These are phyloP conservation scores for Alisma plantagoaquatica DNA, from an alignment of 106 monocot species.

Conservation along the genomic window DNA sequence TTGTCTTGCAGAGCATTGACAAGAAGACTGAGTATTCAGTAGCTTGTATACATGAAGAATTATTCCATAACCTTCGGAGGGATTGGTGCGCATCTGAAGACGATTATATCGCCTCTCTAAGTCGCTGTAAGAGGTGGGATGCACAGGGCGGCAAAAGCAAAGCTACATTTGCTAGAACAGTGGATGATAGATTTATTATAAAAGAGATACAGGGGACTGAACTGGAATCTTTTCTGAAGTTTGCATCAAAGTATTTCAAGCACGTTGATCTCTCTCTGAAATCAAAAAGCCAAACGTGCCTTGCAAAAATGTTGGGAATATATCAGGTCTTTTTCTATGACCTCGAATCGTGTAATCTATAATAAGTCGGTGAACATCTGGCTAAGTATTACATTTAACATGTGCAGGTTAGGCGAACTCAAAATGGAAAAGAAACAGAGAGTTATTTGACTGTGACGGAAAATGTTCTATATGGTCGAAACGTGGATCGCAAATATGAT, in stretches of 20 bases:
- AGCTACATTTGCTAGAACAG: constrained; percentile 83
- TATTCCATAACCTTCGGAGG: constrained; percentile 60
- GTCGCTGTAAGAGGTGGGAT: constrained; percentile 92
- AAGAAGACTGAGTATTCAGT: constrained; percentile 69
- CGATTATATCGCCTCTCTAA: constrained; percentile 77
- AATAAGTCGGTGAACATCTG: neutral
- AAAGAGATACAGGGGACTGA: constrained; percentile 89
- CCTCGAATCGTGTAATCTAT: neutral
- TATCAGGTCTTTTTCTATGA: constrained; percentile 51
- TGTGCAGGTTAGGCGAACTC: constrained; percentile 56
- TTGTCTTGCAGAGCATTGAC: constrained; percentile 14
- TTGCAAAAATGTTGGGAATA: constrained; percentile 90
- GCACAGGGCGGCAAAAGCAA: constrained; percentile 98
- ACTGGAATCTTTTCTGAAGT: constrained; percentile 84
- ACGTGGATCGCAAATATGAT: constrained; percentile 69
- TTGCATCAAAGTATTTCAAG: constrained; percentile 83
- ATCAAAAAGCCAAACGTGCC: constrained; percentile 82
- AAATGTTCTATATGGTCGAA: constrained; percentile 74
- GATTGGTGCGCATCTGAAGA: constrained; percentile 83
- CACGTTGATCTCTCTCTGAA: constrained; percentile 45
- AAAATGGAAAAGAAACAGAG: constrained; percentile 62
- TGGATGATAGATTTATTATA: constrained; percentile 96
- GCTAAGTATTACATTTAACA: neutral
- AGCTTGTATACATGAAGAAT: constrained; percentile 61
- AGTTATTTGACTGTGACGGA: constrained; percentile 91